Evolutionary conservation across 1,139 yeast species (phyloP).

Genomic region (Fermentozyma sake): DNA sequence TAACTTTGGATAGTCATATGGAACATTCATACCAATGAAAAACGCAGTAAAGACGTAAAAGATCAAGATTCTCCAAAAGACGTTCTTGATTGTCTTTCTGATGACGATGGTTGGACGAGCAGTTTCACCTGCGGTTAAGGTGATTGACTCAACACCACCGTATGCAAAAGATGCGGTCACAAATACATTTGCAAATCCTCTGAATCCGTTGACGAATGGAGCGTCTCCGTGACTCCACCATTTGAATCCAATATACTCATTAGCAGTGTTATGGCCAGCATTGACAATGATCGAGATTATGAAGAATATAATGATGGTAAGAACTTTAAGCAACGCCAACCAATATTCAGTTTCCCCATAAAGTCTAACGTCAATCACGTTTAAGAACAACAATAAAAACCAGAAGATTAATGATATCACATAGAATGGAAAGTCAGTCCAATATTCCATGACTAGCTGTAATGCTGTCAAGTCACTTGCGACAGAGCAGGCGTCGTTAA

Average conservation of each 20-base stretch:
- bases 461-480: constrained; percentile 61
- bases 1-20: constrained; percentile 37
- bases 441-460: constrained; percentile 54
- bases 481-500: constrained; percentile 59
- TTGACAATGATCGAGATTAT: constrained; percentile 35
- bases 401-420: constrained; percentile 56
- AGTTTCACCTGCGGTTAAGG: constrained; percentile 66
- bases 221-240: constrained; percentile 38
- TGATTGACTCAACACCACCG: constrained; percentile 64
- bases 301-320: constrained; percentile 37
- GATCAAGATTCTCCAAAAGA: constrained; percentile 47
- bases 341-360: constrained; percentile 42
- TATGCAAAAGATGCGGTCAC: constrained; percentile 61
- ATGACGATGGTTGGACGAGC: constrained; percentile 54
- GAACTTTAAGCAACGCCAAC: constrained; percentile 34
- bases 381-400: constrained; percentile 48
- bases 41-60: constrained; percentile 39
- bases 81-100: constrained; percentile 55
- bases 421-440: constrained; percentile 60
- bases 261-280: constrained; percentile 24
- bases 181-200: constrained; percentile 35
- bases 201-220: constrained; percentile 38
- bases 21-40: constrained; percentile 44
- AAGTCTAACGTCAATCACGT: constrained; percentile 50
- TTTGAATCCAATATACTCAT: constrained; percentile 36